Evolutionary conservation across 78 protist species (phyloP).

Genomic region (Dictyostelium citrinum): DNA sequence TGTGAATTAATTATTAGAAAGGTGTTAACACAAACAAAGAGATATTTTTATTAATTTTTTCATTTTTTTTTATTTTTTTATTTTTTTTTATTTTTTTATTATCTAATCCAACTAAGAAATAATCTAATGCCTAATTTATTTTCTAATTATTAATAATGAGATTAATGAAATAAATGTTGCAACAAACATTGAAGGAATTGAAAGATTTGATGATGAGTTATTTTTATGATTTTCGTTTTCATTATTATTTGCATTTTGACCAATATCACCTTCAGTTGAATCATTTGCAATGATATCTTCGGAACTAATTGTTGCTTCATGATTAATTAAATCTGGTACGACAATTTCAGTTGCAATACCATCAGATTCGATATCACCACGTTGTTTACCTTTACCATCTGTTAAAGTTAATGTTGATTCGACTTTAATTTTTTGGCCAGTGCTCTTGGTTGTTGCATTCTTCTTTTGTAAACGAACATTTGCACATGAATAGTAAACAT

Average conservation of each 20-base stretch:
- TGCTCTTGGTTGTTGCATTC: too few relatives aligned
- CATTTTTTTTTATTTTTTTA: too few relatives aligned
- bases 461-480: constrained; percentile 30
- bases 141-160: not conserved
- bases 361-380: not conserved
- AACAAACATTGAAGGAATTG: not conserved
- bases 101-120: too few relatives aligned
- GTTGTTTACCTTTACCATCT: constrained; percentile 14
- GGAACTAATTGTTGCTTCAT: not conserved
- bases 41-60: too few relatives aligned
- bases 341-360: not conserved
- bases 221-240: not conserved
- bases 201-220: not conserved
- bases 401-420: not conserved
- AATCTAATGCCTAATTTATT: not conserved
- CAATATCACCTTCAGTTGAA: not conserved
- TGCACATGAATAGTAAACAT: constrained; percentile 48
- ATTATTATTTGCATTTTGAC: not conserved
- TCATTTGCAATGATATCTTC: not conserved
- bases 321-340: not conserved
- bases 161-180: not conserved
- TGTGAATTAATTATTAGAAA: too few relatives aligned
- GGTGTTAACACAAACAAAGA: too few relatives aligned
- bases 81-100: not conserved
- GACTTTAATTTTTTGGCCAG: not conserved